Percentiles rank a stretch among this genome's conserved stretches.
Conservation (phyloP, 2,329 filamentous ascomycete genomes). For the Phialocephala sp. region DNA sequence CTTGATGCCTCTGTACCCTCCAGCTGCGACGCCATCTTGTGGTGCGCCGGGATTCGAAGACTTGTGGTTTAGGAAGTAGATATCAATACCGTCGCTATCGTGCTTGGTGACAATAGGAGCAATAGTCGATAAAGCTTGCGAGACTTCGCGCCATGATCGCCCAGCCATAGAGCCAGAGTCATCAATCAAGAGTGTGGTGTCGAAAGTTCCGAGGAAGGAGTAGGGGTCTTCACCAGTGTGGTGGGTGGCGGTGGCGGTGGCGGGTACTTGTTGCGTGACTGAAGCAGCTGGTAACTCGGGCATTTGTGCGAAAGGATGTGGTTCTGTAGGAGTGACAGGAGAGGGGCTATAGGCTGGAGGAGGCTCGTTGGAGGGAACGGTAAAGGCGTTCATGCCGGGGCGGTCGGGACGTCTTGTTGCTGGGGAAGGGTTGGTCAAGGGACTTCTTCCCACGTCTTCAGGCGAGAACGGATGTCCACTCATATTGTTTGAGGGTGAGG, state of each 20-base stretch:
- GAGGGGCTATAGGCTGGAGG: slow-evolving; percentile 42
- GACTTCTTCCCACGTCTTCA: slow-evolving; percentile 9
- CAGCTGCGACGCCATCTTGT: slow-evolving; percentile 46
- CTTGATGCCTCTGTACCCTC: slow-evolving; percentile 69
- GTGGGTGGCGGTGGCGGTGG: slow-evolving; percentile 24
- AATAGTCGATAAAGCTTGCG: slow-evolving; percentile 72
- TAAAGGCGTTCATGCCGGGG: slow-evolving; percentile 41
- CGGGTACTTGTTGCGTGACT: slow-evolving; percentile 48
- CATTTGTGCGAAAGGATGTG: slow-evolving; percentile 21
- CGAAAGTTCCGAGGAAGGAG: slow-evolving; percentile 77
- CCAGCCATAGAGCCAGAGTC: slow-evolving; percentile 89
- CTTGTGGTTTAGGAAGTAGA: slow-evolving; percentile 85
- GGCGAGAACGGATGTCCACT: slow-evolving; percentile 3
- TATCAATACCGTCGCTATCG: slow-evolving; percentile 85
- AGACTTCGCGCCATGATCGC: slow-evolving; percentile 76
- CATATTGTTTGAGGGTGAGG: slow-evolving; percentile 13
- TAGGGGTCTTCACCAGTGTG: slow-evolving; percentile 68
- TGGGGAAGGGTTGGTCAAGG: slow-evolving; percentile 34
- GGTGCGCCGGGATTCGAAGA: slow-evolving; percentile 46
- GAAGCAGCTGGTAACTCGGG: slow-evolving; percentile 25
- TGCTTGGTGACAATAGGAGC: slow-evolving; percentile 80
- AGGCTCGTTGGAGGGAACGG: slow-evolving; percentile 40
- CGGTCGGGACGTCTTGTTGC: slow-evolving; percentile 39
- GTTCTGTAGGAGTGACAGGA: slow-evolving; percentile 28
- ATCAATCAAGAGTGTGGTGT: slow-evolving; percentile 90